phyloP scores from a whole-genome alignment of 2,329 filamentous ascomycete species.

The Aspergillus puulaauensis region DNA sequence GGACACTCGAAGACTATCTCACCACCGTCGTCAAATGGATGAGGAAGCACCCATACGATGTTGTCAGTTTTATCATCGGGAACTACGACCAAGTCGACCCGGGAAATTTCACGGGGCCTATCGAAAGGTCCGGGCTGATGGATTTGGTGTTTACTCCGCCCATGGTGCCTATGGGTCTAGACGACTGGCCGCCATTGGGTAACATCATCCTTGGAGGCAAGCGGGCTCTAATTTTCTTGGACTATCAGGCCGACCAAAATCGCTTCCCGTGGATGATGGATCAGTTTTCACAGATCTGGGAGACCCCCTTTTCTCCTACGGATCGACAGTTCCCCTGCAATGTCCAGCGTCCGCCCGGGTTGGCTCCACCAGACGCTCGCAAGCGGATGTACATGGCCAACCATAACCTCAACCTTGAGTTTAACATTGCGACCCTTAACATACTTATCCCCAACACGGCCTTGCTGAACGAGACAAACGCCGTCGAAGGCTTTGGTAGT shows the following conservation, averaged over 20 bases:
- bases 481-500: conserved; percentile 62
- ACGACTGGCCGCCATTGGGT: conserved; percentile 81
- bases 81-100: conserved; percentile 76
- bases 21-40: conserved; percentile 71
- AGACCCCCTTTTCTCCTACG: conserved; percentile 80
- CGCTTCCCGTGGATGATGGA: conserved; percentile 81
- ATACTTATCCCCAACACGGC: conserved; percentile 72
- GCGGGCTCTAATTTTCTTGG: conserved; percentile 77
- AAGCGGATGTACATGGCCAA: conserved; percentile 78
- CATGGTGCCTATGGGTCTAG: conserved; percentile 66
- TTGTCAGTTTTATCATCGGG: conserved; percentile 81
- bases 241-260: conserved; percentile 79
- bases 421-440: conserved; percentile 63
- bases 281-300: conserved; percentile 86
- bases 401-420: conserved; percentile 83
- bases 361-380: conserved; percentile 54
- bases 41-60: conserved; percentile 73
- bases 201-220: conserved; percentile 71
- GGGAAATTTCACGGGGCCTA: conserved; percentile 63
- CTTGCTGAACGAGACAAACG: conserved; percentile 71
- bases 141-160: conserved; percentile 73
- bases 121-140: conserved; percentile 70
- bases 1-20: conserved; percentile 74
- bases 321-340: conserved; percentile 72
- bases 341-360: conserved; percentile 70